Conservation (phyloP, 257 asterid species). For the Sherardia arvensis region DNA sequence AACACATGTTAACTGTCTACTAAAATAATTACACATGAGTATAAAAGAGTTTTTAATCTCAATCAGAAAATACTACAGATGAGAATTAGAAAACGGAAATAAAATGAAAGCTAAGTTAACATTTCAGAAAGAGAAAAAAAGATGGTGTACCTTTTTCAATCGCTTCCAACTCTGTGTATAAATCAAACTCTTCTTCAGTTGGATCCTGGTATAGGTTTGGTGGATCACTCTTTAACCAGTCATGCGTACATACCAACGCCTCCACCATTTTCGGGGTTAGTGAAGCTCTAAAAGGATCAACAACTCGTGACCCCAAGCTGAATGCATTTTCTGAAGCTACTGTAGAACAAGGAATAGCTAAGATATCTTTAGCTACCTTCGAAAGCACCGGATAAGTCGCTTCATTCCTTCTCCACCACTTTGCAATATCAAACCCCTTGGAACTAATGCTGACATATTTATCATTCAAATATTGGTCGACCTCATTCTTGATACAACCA, state of each 20-base stretch:
- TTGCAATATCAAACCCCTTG: not conserved
- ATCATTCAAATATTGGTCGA: not conserved
- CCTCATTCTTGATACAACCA: not conserved
- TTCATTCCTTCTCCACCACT: not conserved
- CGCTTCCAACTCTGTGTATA: not conserved
- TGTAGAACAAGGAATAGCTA: not conserved
- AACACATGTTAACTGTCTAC: too few species aligned
- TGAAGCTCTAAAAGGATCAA: not conserved
- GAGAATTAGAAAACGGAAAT: too few species aligned
- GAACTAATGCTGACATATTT: not conserved
- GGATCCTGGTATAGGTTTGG: not conserved
- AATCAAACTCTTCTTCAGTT: not conserved
- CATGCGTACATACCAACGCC: not conserved
- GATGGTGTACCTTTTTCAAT: not conserved
- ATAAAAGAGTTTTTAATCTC: too few species aligned
- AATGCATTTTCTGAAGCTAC: not conserved
- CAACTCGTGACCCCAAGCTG: not conserved
- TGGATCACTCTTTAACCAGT: not conserved
- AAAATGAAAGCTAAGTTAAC: too few species aligned
- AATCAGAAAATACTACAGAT: too few species aligned
- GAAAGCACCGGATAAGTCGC: not conserved
- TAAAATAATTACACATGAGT: too few species aligned
- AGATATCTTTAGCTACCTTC: not conserved
- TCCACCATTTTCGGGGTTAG: not conserved
- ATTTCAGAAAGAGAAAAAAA: too few species aligned